Base-by-base conservation (phyloP, 768 basidiomycete genomes). In the Lentinula detonsa region DNA sequence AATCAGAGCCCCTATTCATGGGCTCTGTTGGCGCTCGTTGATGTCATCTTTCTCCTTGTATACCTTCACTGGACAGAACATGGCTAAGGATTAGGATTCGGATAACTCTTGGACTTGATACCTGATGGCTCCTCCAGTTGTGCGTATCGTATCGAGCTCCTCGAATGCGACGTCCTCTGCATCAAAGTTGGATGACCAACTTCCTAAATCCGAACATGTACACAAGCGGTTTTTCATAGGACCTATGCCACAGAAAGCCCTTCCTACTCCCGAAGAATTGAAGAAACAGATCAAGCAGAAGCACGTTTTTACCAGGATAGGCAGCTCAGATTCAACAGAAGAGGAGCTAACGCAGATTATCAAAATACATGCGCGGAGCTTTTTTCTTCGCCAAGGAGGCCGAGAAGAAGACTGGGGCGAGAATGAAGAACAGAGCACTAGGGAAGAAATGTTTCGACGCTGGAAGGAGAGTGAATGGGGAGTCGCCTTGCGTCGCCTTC, bases 391-490 rank as follows among this genome's bases (percentile, higher is more conserved):
- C 39, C 75, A 82, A 59, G 91, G 90, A 7, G 90, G 90, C 28
- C 76, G 76, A 13, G 73, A 71, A 34, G 85, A 88, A 62, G 82
- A 88, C 40, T 93, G 90, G 90, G 79, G 77, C 31, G 83, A 85
- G 43, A 72, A 75, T 31, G 73, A 81, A 57, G 84, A 85, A 63
- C 74, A 74, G 46, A 74, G 72, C 65, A 65, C 84, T 1, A 73
- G 80, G 13, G 78, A 84, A 63, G 86, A 86, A 63, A 78, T 92
- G 74, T 72, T 81, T 59, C 71, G 72, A 52, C 76, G 78, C 15
- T 91, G 89, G 88, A 78, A 76, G 64, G 78, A 84, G 43, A 89
- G 82, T 56, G 85, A 87, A 57, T 92, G 90, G 87, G 83, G 81
- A 1, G 65, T 71, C 58, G 68, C 79, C 46, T 74, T 80, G 71